Base-by-base conservation (phyloP, 148 eudicot genomes). In the Salicornia ramosissima region DNA sequence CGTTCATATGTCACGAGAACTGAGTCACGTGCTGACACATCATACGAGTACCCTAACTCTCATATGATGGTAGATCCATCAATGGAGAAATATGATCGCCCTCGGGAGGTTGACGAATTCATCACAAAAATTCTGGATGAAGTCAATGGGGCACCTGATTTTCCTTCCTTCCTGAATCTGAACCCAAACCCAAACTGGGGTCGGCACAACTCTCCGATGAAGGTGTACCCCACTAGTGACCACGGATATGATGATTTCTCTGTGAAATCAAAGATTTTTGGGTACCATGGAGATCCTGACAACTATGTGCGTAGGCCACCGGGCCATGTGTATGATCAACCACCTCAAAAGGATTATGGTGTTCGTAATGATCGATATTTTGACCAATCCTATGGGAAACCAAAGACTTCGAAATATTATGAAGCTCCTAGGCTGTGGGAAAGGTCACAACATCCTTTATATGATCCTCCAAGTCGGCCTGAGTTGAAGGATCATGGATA, bases 61-160 rank as follows among this genome's bases (percentile, higher is more conserved):
- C 49, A 40, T 46, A 22, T 63, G 33, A 67, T 31, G 55, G 45
- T 16, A 26, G 36, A 60, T 18, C 26, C 65, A 15, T 22, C 56
- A 21, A 30, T 51, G 65, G 61, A 65, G 26, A 49, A 65, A 30
- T 46, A 64, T 47, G 64, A 58, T 42, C 77, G 72, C 16, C 78
- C 83, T 33, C 65, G 25, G 49, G 77, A 76, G 71, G 72, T 80
- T 52, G 54, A 76, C 5, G 74, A 76, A 15, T 33, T 80, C 25
- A 10, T 73, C 55, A 40, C 68, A 1, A 65, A 65, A 69, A 61
- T 73, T 68, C 80, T 76, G 34, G 64, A 71, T 36, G 80, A 80
- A 69, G 83, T 74, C 45, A 80, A 74, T 67, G 71, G 60, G 31
- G 43, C 50, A 51, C 52, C 74, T 46, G 68, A 28, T 55, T 13